Conservation (phyloP, 139 green algal species). For the Pedinophyceae sp. region DNA sequence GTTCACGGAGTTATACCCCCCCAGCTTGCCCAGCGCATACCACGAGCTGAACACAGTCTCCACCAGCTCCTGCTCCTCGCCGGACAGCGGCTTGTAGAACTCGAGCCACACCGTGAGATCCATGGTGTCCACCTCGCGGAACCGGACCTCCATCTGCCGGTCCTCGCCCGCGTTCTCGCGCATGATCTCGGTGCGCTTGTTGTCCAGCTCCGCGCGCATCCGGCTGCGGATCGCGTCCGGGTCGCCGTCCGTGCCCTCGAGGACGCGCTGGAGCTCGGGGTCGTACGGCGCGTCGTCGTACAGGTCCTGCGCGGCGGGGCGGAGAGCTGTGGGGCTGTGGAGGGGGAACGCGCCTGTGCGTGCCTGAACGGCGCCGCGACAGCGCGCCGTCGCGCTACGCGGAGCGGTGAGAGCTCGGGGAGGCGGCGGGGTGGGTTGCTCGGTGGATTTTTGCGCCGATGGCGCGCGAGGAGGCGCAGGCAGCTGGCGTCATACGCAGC, state of each 20-base stretch:
- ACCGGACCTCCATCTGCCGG: slow-evolving; percentile 20
- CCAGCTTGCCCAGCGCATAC: slow-evolving; percentile 75
- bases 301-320: too few species aligned
- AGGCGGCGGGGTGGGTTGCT: too few species aligned
- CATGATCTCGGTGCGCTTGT: background rate
- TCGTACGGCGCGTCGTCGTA: slow-evolving; percentile 3
- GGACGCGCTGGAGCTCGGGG: slow-evolving; percentile 1
- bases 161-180: slow-evolving; percentile 3
- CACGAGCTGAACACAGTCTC: slow-evolving; percentile 50
- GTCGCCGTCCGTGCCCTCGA: slow-evolving; percentile 2
- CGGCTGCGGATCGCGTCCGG: background rate
- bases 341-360: too few species aligned
- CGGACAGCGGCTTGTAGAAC: slow-evolving; percentile 15
- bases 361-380: too few species aligned
- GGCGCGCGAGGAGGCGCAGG: too few species aligned
- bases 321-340: too few species aligned
- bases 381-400: too few species aligned
- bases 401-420: too few species aligned
- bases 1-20: slow-evolving; percentile 67
- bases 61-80: slow-evolving; percentile 33
- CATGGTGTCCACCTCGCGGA: slow-evolving; percentile 41
- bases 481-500: too few species aligned
- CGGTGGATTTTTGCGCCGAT: too few species aligned
- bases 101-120: slow-evolving; percentile 51
- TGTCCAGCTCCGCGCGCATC: background rate